Evolutionary conservation across 768 basidiomycete genomes (phyloP).

Genomic region (Pisolithus microcarpus): DNA sequence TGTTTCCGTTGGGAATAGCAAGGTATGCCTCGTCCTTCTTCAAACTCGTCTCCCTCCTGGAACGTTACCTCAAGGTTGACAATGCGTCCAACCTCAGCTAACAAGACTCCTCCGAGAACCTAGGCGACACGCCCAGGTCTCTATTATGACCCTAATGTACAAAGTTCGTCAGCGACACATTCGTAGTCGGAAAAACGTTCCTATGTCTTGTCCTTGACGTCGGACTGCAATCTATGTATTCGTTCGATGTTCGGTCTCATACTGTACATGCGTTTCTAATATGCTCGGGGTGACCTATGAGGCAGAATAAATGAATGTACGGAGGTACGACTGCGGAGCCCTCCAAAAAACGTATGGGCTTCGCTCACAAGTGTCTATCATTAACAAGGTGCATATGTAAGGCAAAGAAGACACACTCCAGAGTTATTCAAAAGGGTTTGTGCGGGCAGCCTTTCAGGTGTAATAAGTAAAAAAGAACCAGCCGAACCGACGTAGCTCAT

Average conservation of each 20-base stretch:
- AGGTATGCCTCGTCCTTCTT: too few relatives aligned
- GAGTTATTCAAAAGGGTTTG: constrained; percentile 50
- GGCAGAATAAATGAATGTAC: constrained; percentile 14
- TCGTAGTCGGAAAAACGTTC: too few relatives aligned
- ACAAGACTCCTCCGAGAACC: too few relatives aligned
- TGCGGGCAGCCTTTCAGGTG: constrained; percentile 55
- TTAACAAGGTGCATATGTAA: too few relatives aligned
- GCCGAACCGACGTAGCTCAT: constrained; percentile 10
- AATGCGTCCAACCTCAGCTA: too few relatives aligned
- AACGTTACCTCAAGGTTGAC: too few relatives aligned
- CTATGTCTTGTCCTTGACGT: too few relatives aligned
- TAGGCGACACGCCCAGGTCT: too few relatives aligned
- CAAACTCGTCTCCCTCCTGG: too few relatives aligned
- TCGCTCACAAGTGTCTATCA: background rate
- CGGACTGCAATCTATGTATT: constrained; percentile 1
- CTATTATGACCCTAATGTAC: too few relatives aligned
- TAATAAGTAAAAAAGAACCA: background rate
- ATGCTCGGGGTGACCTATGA: background rate
- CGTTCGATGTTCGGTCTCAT: constrained; percentile 7
- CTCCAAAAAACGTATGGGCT: background rate
- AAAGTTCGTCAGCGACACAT: too few relatives aligned
- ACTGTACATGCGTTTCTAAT: constrained; percentile 8
- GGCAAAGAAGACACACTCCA: background rate
- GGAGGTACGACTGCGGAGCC: constrained; percentile 16
- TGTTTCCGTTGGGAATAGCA: too few relatives aligned